Conservation (phyloP, 1,139 yeast species). For the Saccharomyces hybrid region DNA sequence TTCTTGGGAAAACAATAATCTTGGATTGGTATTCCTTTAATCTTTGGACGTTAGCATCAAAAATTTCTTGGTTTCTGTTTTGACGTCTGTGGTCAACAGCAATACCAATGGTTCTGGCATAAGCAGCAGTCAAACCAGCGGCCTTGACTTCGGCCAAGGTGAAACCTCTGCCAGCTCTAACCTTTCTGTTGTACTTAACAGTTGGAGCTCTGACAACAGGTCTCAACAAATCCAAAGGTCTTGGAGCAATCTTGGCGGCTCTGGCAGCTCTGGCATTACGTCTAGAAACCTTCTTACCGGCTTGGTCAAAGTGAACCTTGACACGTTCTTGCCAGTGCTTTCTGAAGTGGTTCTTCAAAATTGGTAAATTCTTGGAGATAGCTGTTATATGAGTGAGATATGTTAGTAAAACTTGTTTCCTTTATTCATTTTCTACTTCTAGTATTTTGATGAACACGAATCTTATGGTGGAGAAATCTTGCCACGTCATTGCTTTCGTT, state of each 20-base stretch:
- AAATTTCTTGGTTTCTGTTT: constrained; percentile 95
- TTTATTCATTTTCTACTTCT: constrained; percentile 98
- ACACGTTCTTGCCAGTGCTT: constrained; percentile 99
- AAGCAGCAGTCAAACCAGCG: constrained; percentile 89
- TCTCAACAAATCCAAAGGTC: constrained; percentile 92
- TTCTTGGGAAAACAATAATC: constrained; percentile 93
- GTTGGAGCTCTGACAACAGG: constrained; percentile 99
- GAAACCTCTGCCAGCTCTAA: constrained; percentile 99
- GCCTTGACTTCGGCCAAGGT: constrained; percentile 97
- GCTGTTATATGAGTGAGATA: constrained; percentile 43
- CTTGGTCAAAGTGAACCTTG: constrained; percentile 59
- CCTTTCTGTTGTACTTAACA: constrained; percentile 97
- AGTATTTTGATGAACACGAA: constrained; percentile 40
- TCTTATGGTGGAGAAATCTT: too few species aligned
- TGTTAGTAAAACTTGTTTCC: constrained; percentile 52
- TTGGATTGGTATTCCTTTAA: constrained; percentile 93
- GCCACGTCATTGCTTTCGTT: too few species aligned
- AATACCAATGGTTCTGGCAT: constrained; percentile 97
- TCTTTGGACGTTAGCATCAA: constrained; percentile 92
- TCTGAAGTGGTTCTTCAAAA: constrained; percentile 94
- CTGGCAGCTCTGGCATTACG: constrained; percentile 89
- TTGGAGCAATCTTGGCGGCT: constrained; percentile 96
- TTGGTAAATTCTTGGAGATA: constrained; percentile 95
- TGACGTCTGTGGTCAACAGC: constrained; percentile 99
- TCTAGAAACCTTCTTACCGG: constrained; percentile 97